A percentile compares a stretch with the other conserved stretches of the same genome.
Conservation (phyloP, 2,329 filamentous ascomycete genomes). For the Talaromyces sp. region DNA sequence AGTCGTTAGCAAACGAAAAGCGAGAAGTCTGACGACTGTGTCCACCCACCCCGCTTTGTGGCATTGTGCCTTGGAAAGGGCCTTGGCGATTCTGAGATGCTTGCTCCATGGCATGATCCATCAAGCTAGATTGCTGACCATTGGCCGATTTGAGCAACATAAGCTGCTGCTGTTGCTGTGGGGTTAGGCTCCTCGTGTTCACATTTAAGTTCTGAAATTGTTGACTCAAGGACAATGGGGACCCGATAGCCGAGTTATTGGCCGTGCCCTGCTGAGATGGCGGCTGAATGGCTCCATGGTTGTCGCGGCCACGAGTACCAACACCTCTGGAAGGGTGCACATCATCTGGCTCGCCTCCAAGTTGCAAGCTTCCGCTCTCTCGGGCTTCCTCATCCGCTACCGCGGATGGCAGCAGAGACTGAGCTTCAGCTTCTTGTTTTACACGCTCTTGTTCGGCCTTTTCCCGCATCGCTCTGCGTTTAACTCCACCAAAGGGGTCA, state of each 20-base stretch:
- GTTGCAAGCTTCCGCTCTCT: slow-evolving; percentile 78
- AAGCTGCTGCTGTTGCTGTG: slow-evolving; percentile 70
- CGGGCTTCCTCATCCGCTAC: slow-evolving; percentile 68
- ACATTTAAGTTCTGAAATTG: slow-evolving; percentile 54
- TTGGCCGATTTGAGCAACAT: slow-evolving; percentile 56
- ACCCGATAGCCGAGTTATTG: slow-evolving; percentile 36
- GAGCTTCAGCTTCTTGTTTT: slow-evolving; percentile 50
- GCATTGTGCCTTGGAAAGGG: slow-evolving; percentile 42
- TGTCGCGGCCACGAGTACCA: slow-evolving; percentile 49
- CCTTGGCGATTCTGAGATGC: slow-evolving; percentile 39
- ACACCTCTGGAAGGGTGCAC: slow-evolving; percentile 46
- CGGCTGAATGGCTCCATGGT: slow-evolving; percentile 64
- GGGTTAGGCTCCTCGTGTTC: slow-evolving; percentile 68
- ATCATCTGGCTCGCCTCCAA: slow-evolving; percentile 91
- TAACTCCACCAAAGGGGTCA: slow-evolving; percentile 74
- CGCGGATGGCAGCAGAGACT: slow-evolving; percentile 47
- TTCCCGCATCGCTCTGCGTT: slow-evolving; percentile 70
- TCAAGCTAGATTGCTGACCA: slow-evolving; percentile 57
- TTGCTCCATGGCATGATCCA: slow-evolving; percentile 38
- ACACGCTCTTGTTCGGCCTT: slow-evolving; percentile 58
- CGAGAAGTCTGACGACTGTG: slow-evolving; percentile 81
- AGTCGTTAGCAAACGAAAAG: slow-evolving; percentile 81
- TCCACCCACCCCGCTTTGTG: slow-evolving; percentile 53
- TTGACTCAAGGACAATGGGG: slow-evolving; percentile 36
- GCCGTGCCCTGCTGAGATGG: slow-evolving; percentile 64